Percentiles rank a stretch among this genome's conserved stretches.
Evolutionary conservation across 345 rosid genomes (phyloP).

Genomic region (Eucalyptus viminalis): DNA sequence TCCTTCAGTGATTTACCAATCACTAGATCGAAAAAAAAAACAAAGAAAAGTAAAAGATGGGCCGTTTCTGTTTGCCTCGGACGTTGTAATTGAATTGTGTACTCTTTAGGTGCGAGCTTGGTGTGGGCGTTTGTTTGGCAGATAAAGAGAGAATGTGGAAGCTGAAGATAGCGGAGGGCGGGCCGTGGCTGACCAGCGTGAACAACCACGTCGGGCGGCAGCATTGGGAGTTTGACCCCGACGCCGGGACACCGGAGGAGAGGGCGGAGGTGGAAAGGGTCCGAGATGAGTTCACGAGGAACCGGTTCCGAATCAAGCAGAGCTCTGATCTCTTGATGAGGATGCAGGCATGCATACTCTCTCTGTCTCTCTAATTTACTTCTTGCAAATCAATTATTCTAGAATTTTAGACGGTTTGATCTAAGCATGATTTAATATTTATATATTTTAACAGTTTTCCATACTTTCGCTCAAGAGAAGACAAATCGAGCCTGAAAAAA

Average conservation of each 20-base stretch:
- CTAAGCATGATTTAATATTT: not conserved
- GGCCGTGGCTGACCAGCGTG: slow-evolving; percentile 9
- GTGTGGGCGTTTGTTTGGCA: not conserved
- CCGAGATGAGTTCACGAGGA: slow-evolving; percentile 9
- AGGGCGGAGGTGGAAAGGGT: slow-evolving; percentile 8
- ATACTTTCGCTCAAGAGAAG: not conserved
- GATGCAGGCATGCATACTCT: slow-evolving; percentile 13
- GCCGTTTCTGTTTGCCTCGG: not conserved
- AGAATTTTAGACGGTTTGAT: not conserved
- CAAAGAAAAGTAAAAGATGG: not conserved
- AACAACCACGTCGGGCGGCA: slow-evolving; percentile 28
- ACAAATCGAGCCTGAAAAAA: not conserved
- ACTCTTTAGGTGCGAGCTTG: not conserved
- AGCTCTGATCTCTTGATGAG: slow-evolving; percentile 30
- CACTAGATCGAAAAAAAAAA: not conserved
- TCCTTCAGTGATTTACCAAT: not conserved
- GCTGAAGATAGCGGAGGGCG: slow-evolving; percentile 32
- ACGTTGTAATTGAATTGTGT: not conserved
- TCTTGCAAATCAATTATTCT: not conserved
- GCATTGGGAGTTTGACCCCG: slow-evolving; percentile 37
- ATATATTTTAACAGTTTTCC: not conserved
- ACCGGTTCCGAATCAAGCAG: slow-evolving; percentile 13
- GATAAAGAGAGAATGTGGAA: slow-evolving; percentile 16
- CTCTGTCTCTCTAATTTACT: not conserved
- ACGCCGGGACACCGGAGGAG: slow-evolving; percentile 19